Percentiles rank a stretch among this genome's conserved stretches.
Conservation (phyloP, 441 rosid species). For the Isatis lusitanica region DNA sequence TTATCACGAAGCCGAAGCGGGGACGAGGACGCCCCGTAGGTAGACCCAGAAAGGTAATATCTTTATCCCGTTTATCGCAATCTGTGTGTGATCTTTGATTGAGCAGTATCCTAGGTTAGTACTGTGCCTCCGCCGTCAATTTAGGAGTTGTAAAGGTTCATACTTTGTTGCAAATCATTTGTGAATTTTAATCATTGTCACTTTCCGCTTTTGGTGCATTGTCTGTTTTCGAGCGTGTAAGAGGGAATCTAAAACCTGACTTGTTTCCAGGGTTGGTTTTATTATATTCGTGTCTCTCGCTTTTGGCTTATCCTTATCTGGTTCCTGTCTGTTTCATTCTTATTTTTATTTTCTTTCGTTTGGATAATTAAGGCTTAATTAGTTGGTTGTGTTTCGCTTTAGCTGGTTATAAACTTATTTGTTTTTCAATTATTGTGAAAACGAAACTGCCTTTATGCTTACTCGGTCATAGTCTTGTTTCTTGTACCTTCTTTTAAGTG, state of each 20-base stretch:
- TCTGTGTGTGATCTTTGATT: not conserved
- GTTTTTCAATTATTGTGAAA: not conserved
- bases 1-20: constrained; percentile 30
- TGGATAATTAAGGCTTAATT: constrained; percentile 12
- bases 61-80: not conserved
- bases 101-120: not conserved
- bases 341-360: not conserved
- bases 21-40: constrained; percentile 58
- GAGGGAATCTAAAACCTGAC: not conserved
- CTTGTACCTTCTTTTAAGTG: not conserved
- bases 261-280: constrained; percentile 3
- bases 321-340: not conserved
- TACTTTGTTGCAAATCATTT: constrained; percentile 12
- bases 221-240: not conserved
- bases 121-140: not conserved
- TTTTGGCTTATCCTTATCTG: constrained; percentile 21
- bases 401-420: not conserved
- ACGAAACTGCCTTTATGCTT: not conserved
- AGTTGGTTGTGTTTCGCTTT: constrained; percentile 23
- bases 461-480: not conserved
- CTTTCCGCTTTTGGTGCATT: constrained; percentile 20
- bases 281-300: constrained; percentile 9
- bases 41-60: constrained; percentile 61
- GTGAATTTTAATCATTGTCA: constrained; percentile 20
- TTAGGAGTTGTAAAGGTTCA: not conserved